Base-by-base conservation (phyloP, 2,329 filamentous ascomycete genomes). In the Cercospora sp. region DNA sequence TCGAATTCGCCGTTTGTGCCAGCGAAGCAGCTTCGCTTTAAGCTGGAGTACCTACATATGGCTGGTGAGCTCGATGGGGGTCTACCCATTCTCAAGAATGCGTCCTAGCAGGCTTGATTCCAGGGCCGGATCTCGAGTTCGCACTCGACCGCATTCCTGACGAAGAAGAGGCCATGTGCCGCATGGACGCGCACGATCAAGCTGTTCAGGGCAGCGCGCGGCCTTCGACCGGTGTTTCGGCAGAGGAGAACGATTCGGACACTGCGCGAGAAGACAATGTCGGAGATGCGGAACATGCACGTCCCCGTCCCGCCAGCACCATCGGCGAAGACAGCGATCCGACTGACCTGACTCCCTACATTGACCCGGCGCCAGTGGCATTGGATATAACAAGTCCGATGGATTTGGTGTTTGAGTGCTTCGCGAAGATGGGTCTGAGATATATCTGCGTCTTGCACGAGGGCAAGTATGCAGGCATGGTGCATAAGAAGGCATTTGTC, bases 401-500 rank as follows among this genome's bases (percentile, higher is more conserved):
- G 87, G 94, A 98, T 77, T 82, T 99, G 45, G 95, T 97, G 3
- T 97, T 97, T 75, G 95, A 99, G 78, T 94, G 93, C 76, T 99
- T 98, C 79, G 91, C 92, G 61, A 99, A 99, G 81, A 84, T 99
- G 8, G 95, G 95, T 1, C 81, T 99, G 72, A 86, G 95, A 70
- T 98, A 97, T 79, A 90, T 99, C 61, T 98, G 95, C 78, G 93
- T 97, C 4, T 82, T 95, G 28, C 87, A 87, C 65, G 89, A 97
- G 72, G 95, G 95, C 26, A 88, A 88, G 69, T 99, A 92, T 80
- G 91, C 91, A 2, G 95, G 95, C 70, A 87, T 99, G 85, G 93
- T 90, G 61, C 95, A 99, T 80, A 98, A 98, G 84, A 99, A 99
- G 83, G 90, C 89, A 3, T 98, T 99, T 82, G 94, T 97, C 68